Conservation (phyloP, 768 basidiomycete genomes). For the Phanerodontia chrysosporium region DNA sequence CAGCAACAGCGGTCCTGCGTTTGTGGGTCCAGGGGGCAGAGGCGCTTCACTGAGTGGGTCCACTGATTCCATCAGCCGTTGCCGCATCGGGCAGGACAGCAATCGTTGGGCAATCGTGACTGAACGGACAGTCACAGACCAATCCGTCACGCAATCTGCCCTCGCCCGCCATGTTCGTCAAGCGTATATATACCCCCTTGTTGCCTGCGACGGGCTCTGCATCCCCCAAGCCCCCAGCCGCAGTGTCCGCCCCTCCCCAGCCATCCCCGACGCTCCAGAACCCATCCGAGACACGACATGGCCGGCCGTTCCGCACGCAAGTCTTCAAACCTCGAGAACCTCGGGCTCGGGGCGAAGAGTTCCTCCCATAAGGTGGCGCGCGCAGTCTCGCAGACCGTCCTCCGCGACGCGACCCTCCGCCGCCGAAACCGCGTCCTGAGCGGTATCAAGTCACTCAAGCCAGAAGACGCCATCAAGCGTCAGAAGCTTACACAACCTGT, state of each 20-base stretch:
- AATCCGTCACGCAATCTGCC: not conserved
- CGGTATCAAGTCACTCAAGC: constrained; percentile 2
- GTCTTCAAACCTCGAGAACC: constrained; percentile 24
- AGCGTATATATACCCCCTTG: not conserved
- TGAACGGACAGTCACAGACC: not conserved
- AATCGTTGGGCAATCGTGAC: constrained; percentile 7
- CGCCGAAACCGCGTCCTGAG: constrained; percentile 13
- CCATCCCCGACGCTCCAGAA: not conserved
- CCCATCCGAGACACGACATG: not conserved
- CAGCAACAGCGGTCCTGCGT: not conserved
- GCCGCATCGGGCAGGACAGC: not conserved
- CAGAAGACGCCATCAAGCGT: not conserved
- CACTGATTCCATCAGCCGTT: not conserved
- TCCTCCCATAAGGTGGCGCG: constrained; percentile 1
- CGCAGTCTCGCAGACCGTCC: constrained; percentile 1
- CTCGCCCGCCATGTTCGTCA: not conserved
- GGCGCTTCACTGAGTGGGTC: not conserved
- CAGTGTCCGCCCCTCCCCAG: not conserved
- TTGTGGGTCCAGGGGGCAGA: not conserved
- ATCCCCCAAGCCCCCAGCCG: not conserved
- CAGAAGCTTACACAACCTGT: not conserved
- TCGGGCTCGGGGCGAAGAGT: constrained; percentile 6
- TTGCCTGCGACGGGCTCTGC: not conserved
- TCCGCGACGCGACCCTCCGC: constrained; percentile 11
- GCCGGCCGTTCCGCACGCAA: constrained; percentile 17